Base-by-base conservation (phyloP, 805 yeast genomes). In the Wickerhamiella galacta region DNA sequence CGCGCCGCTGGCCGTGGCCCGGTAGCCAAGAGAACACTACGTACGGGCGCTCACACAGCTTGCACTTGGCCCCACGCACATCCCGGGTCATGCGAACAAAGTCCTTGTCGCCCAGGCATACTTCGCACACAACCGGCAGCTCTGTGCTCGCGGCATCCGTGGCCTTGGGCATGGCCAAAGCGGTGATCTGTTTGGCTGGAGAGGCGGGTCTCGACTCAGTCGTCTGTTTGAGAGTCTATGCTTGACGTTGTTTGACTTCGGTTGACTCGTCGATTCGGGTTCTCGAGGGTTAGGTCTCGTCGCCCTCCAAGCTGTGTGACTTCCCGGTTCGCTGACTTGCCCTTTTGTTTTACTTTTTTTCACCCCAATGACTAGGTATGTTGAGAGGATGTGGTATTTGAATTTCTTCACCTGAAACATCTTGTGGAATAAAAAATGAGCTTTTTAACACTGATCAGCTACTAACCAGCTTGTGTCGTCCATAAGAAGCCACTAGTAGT, bases 11-110 rank as follows among this genome's bases (percentile, higher is more conserved):
- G 4, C 58, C 61, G 27, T 53, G 56, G 25, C 54, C 56, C 12
- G 68, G 65, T 36, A 65, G 62, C 94, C 94, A 81, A 35, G 76
- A 66, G 49, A 69, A 87, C 1, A 75, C 73, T 0, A 85, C 75
- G 57, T 76, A 87, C 1, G 93, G 83, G 31, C 92, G 56, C 0
- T 92, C 75, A 49, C 96, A 87, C 11, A 78, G 56, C 49, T 75
- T 75, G 51, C 96, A 87, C 49, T 78, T 77, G n/a, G 68, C 75
- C 1, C 94, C 94, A 33, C 66, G 56, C 9, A 56, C 56, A 37
- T 78, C 83, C 41, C 77, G 64, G 2, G 71, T 64, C 77, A 85
- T 70, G 33, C 78, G 70, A n/a, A 76, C 46, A 42, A 74, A 69
- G 15, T 71, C 66, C 33, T 71, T 66, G 0, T 63, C 46, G 0